Evolutionary conservation across 2,329 filamentous ascomycete species (phyloP).

Genomic region (Nectriaceae sp.): DNA sequence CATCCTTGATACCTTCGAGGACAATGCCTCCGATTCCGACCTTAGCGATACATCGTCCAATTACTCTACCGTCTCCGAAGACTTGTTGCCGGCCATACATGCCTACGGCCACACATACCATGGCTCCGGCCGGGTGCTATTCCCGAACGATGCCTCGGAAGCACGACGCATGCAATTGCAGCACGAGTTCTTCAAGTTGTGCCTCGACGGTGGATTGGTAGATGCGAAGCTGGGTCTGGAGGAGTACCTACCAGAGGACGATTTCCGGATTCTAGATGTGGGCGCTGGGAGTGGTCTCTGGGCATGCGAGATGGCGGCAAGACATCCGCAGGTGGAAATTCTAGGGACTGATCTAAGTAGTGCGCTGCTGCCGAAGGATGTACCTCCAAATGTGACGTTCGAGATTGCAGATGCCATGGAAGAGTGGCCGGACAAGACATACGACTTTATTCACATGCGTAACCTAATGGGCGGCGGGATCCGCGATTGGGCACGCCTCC

Average conservation of each 20-base stretch:
- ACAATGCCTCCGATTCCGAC: conserved; percentile 16
- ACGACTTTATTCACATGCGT: conserved; percentile 47
- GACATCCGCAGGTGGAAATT: conserved; percentile 41
- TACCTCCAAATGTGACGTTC: conserved; percentile 62
- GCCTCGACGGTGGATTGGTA: conserved; percentile 34
- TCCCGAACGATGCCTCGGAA: conserved; percentile 37
- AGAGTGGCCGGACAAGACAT: conserved; percentile 37
- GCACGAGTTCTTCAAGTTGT: conserved; percentile 38
- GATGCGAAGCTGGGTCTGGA: conserved; percentile 35
- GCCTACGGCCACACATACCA: conserved; percentile 40
- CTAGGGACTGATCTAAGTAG: conserved; percentile 44
- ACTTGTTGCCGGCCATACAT: conserved; percentile 34
- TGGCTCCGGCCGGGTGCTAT: conserved; percentile 35
- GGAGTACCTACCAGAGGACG: conserved; percentile 13
- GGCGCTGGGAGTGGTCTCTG: conserved; percentile 46
- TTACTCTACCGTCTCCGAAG: conserved; percentile 38
- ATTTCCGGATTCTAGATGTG: conserved; percentile 40
- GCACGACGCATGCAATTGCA: conserved; percentile 33
- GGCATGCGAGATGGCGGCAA: conserved; percentile 44
- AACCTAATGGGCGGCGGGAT: conserved; percentile 47
- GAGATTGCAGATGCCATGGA: conserved; percentile 52
- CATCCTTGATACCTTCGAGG: background rate
- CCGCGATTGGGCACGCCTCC: conserved; percentile 40
- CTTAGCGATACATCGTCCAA: conserved; percentile 33
- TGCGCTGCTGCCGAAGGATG: conserved; percentile 41